Base-by-base conservation (phyloP, 1,139 yeast genomes). In the Dujonia santamariae region DNA sequence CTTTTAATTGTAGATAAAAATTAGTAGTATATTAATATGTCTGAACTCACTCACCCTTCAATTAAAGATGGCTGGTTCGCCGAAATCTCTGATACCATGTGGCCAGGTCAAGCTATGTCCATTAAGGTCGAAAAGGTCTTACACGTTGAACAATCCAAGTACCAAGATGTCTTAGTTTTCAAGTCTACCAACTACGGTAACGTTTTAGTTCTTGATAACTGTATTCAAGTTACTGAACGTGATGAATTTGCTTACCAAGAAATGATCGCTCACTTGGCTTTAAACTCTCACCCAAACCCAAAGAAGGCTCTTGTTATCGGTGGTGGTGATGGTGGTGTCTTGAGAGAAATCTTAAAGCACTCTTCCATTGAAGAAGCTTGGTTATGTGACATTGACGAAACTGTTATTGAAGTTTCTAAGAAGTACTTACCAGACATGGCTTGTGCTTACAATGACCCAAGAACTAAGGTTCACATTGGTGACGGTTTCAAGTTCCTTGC, bases 271-370 rank as follows among this genome's bases (percentile, higher is more conserved):
- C 96, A 88, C 63, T 70, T 88, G 53, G 95, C 95, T 11, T 55
- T 88, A 63, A 85, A 84, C 75, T 78, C 94, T 30, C 97, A 88
- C 66, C 88, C 95, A 41, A 75, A 82, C 65, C 97, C 97, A 36
- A 85, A 84, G 70, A 80, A 74, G 55, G 96, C 92, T 21, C 70
- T 88, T 43, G 95, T 88, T 39, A 82, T 88, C 56, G 97, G 97
- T 39, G 97, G 97, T 46, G 97, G 97, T 50, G 97, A 88, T 55
- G 97, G 97, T 50, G 97, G 97, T 59, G 96, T 88, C 38, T 72
- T 88, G 54, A 76, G 97, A 62, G 97, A 88, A 63, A 78, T 87
- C 55, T 85, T 88, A 53, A 88, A 88, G 67, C 96, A 88, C 63
- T 78, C 76, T 36, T 62, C 76, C 40, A 83, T 88, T 41, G 95